These are phyloP conservation scores for Rossbeevera mucosa DNA, from an alignment of 768 basidiomycete species.

Conservation along the genomic window DNA sequence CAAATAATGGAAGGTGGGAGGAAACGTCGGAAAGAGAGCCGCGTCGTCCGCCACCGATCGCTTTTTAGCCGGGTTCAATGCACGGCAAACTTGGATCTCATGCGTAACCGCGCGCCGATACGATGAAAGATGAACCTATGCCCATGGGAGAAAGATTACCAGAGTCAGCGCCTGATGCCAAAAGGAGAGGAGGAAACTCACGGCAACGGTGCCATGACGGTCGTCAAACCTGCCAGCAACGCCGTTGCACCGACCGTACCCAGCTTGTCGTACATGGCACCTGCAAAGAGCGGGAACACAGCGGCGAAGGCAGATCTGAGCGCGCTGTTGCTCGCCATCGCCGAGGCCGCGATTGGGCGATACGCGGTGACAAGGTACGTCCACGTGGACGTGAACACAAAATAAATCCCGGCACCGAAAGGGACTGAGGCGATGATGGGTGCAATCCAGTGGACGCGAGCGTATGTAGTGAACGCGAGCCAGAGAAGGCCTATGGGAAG, in stretches of 20 bases:
- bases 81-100: constrained; percentile 40
- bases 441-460: constrained; percentile 43
- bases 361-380: constrained; percentile 53
- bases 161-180: not conserved
- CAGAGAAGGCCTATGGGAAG: constrained; percentile 40
- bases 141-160: not conserved
- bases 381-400: constrained; percentile 66
- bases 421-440: constrained; percentile 43
- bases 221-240: constrained; percentile 60
- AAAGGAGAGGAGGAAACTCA: constrained; percentile 27
- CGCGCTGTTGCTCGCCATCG: constrained; percentile 63
- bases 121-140: constrained; percentile 45
- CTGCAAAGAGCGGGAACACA: constrained; percentile 50
- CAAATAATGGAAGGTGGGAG: not conserved
- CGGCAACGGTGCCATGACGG: constrained; percentile 60
- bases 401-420: constrained; percentile 54
- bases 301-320: constrained; percentile 45
- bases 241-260: constrained; percentile 72
- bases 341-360: constrained; percentile 51
- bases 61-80: constrained; percentile 7
- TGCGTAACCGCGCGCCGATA: constrained; percentile 42
- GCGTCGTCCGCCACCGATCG: not conserved
- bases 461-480: constrained; percentile 53
- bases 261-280: constrained; percentile 46
- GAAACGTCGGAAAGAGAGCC: not conserved